Base-by-base conservation (phyloP, 306 rosid genomes). In the Corylus americana region DNA sequence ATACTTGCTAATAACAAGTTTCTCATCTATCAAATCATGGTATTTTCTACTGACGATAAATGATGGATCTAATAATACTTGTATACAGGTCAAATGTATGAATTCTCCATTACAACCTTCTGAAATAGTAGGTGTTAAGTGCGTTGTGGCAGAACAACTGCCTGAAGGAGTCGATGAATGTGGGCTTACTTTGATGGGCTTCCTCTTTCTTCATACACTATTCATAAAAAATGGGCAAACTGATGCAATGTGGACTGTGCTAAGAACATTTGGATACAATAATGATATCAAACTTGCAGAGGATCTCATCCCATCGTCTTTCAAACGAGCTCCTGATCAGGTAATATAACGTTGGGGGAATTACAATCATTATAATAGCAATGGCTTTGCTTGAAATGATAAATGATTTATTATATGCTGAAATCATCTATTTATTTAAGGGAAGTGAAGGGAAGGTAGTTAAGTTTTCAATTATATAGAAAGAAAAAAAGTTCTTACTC, bases 201-300 rank as follows among this genome's bases (percentile, higher is more conserved):
- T 95, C 82, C 92, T 95, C 29, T 95, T 95, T 87, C 97, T 95
- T 68, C 98, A 95, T 80, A 98, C 98, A 69, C 92, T 95, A 78
- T 96, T 95, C 81, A 92, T 95, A 79, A 96, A 93, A 81, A 93
- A 91, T 77, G 97, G 98, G 72, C 99, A 98, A 79, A 91, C 93
- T 67, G 99, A 95, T 86, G 91, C 98, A 78, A 91, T 98, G 11
- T 95, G 98, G 99, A 95, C 96, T 45, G 98, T 95, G 66, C 97
- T 95, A 25, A 90, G 99, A 83, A 93, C 90, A 85, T 93, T 92
- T 85, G 99, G 99, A 61, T 95, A 95, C 82, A 86, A 91, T 79
- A 96, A 95, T 84, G 99, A 95, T 71, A 93, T 95, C 84, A 90
- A 86, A 78, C 96, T 95, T 83, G 87, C 98, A 57, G 97, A 95